Evolutionary conservation across 2,329 filamentous ascomycete genomes (phyloP).

Genomic region (Ophiostoma sp.): DNA sequence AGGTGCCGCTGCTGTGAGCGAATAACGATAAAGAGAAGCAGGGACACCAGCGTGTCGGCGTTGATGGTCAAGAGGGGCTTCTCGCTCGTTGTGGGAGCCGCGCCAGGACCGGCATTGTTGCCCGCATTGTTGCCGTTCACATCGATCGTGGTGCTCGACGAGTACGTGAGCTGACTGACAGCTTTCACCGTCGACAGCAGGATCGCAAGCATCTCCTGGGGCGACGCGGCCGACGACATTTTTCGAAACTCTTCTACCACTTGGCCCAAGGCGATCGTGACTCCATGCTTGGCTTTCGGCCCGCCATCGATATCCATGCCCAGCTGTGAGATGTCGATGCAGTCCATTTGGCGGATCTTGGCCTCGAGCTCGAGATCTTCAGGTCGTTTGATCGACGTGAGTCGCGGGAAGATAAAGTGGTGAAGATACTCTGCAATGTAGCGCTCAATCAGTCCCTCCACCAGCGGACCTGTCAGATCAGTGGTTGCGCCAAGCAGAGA

Average conservation of each 20-base stretch:
- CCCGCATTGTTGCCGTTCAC: neutral
- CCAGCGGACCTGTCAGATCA: slow-evolving; percentile 82
- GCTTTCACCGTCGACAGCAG: slow-evolving; percentile 76
- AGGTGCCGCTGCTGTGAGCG: slow-evolving; percentile 81
- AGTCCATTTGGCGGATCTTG: slow-evolving; percentile 88
- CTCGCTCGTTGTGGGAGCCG: slow-evolving; percentile 33
- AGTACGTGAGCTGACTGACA: slow-evolving; percentile 58
- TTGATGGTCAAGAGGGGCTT: slow-evolving; percentile 60
- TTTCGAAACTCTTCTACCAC: slow-evolving; percentile 87
- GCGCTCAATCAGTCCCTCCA: slow-evolving; percentile 89
- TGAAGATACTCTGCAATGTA: slow-evolving; percentile 94
- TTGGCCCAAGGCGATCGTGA: slow-evolving; percentile 67
- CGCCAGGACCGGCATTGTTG: neutral
- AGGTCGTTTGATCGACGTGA: slow-evolving; percentile 69
- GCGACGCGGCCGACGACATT: slow-evolving; percentile 69
- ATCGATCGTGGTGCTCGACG: neutral
- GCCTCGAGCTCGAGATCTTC: slow-evolving; percentile 85
- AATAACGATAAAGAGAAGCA: slow-evolving; percentile 88
- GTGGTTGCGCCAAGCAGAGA: slow-evolving; percentile 89
- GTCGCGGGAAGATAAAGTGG: slow-evolving; percentile 75
- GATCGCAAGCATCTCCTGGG: slow-evolving; percentile 83
- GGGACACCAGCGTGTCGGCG: slow-evolving; percentile 86
- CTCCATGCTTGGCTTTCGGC: slow-evolving; percentile 69
- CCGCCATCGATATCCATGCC: slow-evolving; percentile 82
- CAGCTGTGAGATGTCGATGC: slow-evolving; percentile 89